Evolutionary conservation across 768 basidiomycete species (phyloP).

Genomic region (Macrolepiota albuminosa): DNA sequence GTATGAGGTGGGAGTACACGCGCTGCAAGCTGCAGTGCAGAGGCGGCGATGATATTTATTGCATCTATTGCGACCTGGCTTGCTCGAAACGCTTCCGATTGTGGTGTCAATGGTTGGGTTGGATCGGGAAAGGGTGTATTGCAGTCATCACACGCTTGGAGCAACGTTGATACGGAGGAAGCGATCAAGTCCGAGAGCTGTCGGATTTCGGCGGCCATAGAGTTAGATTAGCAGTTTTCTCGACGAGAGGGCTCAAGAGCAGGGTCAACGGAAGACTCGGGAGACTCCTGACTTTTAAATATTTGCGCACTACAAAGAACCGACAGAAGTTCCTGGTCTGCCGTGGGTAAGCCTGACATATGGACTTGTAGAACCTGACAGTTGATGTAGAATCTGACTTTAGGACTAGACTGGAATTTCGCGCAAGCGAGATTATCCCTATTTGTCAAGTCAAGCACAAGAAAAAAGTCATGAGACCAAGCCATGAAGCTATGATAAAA

Average conservation of each 20-base stretch:
- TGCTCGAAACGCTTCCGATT: conserved; percentile 25
- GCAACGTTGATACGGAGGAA: conserved; percentile 19
- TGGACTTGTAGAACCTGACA: too few species aligned
- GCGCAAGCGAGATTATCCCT: too few species aligned
- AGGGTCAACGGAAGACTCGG: neutral
- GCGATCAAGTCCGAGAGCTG: conserved; percentile 16
- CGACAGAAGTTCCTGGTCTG: too few species aligned
- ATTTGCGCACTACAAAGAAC: too few species aligned
- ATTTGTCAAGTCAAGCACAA: too few species aligned
- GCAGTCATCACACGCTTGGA: conserved; percentile 18
- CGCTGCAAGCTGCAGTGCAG: conserved; percentile 28
- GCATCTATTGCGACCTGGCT: conserved; percentile 23
- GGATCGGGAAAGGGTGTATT: conserved; percentile 22
- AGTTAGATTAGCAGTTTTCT: neutral
- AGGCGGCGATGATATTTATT: conserved; percentile 26
- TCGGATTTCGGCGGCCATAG: conserved; percentile 11
- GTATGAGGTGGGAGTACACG: conserved; percentile 17
- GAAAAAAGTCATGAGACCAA: too few species aligned
- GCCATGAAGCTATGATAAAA: too few species aligned
- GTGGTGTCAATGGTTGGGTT: conserved; percentile 20
- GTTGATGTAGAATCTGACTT: too few species aligned
- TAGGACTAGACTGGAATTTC: too few species aligned
- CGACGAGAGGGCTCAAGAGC: neutral
- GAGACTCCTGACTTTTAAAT: too few species aligned
- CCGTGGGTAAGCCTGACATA: too few species aligned